phyloP scores from a whole-genome alignment of 495 filamentous ascomycete genomes.

The Choiromyces venosus region DNA sequence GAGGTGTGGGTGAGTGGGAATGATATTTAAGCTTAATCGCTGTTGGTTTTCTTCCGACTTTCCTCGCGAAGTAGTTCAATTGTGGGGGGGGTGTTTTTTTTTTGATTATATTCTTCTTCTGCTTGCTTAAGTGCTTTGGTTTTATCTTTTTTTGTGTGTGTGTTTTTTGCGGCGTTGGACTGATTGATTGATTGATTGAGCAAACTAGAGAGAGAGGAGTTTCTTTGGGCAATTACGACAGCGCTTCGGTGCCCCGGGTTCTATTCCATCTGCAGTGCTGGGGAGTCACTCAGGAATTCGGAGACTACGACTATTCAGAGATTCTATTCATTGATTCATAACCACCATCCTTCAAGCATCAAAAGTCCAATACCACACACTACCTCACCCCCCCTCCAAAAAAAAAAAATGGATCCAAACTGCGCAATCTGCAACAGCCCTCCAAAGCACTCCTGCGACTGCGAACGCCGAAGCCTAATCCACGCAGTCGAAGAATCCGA shows the following conservation, averaged over 20 bases:
- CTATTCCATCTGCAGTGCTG: too few relatives aligned
- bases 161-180: too few relatives aligned
- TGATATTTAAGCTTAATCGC: neutral
- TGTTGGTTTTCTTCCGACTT: neutral
- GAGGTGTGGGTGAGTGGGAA: neutral
- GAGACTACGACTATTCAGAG: neutral
- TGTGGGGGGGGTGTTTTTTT: neutral
- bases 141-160: too few relatives aligned
- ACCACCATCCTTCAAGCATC: neutral
- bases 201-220: too few relatives aligned
- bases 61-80: too few relatives aligned
- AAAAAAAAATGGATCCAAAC: conserved; percentile 57
- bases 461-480: conserved; percentile 63
- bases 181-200: too few relatives aligned
- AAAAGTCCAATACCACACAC: neutral
- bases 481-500: conserved; percentile 63
- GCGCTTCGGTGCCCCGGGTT: too few relatives aligned
- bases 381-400: neutral
- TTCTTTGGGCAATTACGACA: too few relatives aligned
- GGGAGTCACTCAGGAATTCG: neutral
- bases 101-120: neutral
- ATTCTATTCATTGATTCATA: neutral
- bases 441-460: conserved; percentile 58
- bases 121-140: neutral
- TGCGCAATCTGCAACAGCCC: conserved; percentile 66